These are phyloP conservation scores for Cryptococcus maquisensis DNA, from an alignment of 1,284 basidiomycete genomes.

Conservation along the genomic window DNA sequence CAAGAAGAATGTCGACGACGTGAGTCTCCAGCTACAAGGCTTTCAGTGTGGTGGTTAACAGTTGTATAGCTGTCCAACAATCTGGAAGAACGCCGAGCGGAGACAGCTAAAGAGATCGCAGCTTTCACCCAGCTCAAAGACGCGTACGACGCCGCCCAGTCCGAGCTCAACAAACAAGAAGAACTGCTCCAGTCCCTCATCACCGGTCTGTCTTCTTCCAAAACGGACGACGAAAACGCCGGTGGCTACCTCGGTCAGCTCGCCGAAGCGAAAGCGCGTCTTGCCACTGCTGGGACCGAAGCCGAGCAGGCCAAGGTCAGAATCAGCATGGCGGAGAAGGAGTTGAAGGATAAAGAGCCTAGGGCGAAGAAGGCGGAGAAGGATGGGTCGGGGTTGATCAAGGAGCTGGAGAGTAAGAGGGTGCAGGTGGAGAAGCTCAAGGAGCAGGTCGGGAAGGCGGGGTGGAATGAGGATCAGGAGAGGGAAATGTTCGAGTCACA, in stretches of 20 bases:
- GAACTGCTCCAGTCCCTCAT: slow-evolving; percentile 93
- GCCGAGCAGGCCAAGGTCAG: slow-evolving; percentile 79
- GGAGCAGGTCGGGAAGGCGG: slow-evolving; percentile 59
- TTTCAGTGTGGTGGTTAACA: not conserved
- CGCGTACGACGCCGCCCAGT: slow-evolving; percentile 62
- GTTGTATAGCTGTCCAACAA: slow-evolving; percentile 56
- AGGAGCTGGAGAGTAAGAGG: slow-evolving; percentile 62
- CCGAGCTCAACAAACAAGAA: slow-evolving; percentile 70
- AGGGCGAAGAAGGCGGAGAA: slow-evolving; percentile 80
- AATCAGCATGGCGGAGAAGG: slow-evolving; percentile 73
- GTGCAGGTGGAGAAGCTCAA: slow-evolving; percentile 60
- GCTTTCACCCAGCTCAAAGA: slow-evolving; percentile 54
- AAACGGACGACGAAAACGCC: slow-evolving; percentile 57
- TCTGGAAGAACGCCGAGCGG: slow-evolving; percentile 57
- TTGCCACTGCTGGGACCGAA: slow-evolving; percentile 74
- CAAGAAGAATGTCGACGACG: slow-evolving; percentile 60
- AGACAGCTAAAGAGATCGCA: slow-evolving; percentile 54
- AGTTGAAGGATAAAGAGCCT: slow-evolving; percentile 71
- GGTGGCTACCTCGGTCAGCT: slow-evolving; percentile 97
- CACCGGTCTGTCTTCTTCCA: slow-evolving; percentile 77
- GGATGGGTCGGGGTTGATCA: slow-evolving; percentile 69
- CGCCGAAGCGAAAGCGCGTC: slow-evolving; percentile 73
- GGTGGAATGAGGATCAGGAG: slow-evolving; percentile 78
- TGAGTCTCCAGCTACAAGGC: slow-evolving; percentile 46
- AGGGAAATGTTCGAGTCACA: slow-evolving; percentile 59